These are phyloP conservation scores for Peronospora farinosa DNA, from an alignment of 352 stramenopile genomes.

Conservation along the genomic window DNA sequence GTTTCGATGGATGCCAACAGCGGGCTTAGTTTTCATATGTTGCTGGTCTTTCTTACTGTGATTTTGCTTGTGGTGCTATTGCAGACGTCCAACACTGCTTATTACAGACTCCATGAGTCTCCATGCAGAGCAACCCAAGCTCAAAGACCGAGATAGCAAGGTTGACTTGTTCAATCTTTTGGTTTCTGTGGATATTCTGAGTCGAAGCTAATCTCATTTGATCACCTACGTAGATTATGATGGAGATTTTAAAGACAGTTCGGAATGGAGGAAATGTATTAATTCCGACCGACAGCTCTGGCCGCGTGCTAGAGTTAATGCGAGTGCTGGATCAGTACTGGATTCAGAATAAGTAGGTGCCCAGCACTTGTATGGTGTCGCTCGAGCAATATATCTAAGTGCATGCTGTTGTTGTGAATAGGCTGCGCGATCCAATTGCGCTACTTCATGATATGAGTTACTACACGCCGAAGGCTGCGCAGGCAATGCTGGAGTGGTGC, in stretches of 20 bases:
- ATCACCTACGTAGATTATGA: slow-evolving; percentile 66
- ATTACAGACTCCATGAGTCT: slow-evolving; percentile 89
- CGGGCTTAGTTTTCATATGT: not conserved
- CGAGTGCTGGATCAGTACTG: slow-evolving; percentile 93
- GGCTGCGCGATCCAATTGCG: slow-evolving; percentile 78
- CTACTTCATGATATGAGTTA: slow-evolving; percentile 87
- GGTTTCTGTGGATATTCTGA: not conserved
- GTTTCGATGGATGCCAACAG: not conserved
- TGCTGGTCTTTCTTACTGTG: not conserved
- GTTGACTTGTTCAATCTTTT: slow-evolving; percentile 7
- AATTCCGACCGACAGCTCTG: slow-evolving; percentile 91
- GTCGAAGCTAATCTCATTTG: slow-evolving; percentile 10
- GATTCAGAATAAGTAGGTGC: slow-evolving; percentile 89
- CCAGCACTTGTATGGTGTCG: slow-evolving; percentile 9
- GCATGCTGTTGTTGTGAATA: slow-evolving; percentile 14
- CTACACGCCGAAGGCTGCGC: slow-evolving; percentile 81
- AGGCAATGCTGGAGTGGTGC: slow-evolving; percentile 88
- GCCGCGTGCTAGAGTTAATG: slow-evolving; percentile 93
- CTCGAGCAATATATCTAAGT: slow-evolving; percentile 4
- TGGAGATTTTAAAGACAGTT: slow-evolving; percentile 90
- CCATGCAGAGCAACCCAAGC: slow-evolving; percentile 78
- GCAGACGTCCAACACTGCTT: slow-evolving; percentile 71
- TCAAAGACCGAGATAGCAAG: slow-evolving; percentile 85
- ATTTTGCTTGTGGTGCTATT: slow-evolving; percentile 10
- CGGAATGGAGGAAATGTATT: slow-evolving; percentile 92